phyloP scores from a whole-genome alignment of 1,284 basidiomycete genomes.

The Takashimella koratensis region DNA sequence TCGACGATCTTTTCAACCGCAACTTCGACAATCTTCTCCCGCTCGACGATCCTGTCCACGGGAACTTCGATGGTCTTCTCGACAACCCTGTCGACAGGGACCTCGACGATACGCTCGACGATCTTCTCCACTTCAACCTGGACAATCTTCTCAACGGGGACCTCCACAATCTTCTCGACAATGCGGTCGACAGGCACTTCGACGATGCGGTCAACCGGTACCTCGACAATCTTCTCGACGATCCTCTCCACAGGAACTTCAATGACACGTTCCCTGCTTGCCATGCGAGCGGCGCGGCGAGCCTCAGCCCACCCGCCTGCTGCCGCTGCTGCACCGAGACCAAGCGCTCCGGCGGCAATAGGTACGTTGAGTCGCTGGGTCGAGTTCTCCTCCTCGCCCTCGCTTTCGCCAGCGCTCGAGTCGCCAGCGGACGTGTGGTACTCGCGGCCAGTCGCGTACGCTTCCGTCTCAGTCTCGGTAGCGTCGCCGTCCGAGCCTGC shows the following conservation, averaged over 20 bases:
- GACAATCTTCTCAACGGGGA: slow-evolving; percentile 31
- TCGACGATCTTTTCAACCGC: slow-evolving; percentile 39
- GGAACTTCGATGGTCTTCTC: slow-evolving; percentile 32
- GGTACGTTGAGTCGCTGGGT: neutral
- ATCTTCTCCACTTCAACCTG: slow-evolving; percentile 44
- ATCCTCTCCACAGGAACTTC: slow-evolving; percentile 47
- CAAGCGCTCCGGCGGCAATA: slow-evolving; percentile 13
- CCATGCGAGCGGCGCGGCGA: slow-evolving; percentile 13
- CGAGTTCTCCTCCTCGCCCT: slow-evolving; percentile 43
- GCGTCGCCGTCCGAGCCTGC: slow-evolving; percentile 50
- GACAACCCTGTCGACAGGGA: slow-evolving; percentile 25
- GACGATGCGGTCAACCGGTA: slow-evolving; percentile 31
- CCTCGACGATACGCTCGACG: slow-evolving; percentile 30
- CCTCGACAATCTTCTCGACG: slow-evolving; percentile 34
- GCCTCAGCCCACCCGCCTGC: slow-evolving; percentile 29
- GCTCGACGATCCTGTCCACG: slow-evolving; percentile 30
- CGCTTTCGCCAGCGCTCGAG: slow-evolving; percentile 55
- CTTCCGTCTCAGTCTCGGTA: slow-evolving; percentile 51
- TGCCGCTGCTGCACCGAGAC: slow-evolving; percentile 18
- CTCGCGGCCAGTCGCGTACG: slow-evolving; percentile 43
- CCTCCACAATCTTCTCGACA: slow-evolving; percentile 31
- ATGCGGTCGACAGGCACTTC: slow-evolving; percentile 44
- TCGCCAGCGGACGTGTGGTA: slow-evolving; percentile 43
- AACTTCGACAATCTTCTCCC: slow-evolving; percentile 20
- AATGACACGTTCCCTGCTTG: slow-evolving; percentile 12